Conservation (phyloP, 78 protist genomes). For the Dictyostelium intermedium region DNA sequence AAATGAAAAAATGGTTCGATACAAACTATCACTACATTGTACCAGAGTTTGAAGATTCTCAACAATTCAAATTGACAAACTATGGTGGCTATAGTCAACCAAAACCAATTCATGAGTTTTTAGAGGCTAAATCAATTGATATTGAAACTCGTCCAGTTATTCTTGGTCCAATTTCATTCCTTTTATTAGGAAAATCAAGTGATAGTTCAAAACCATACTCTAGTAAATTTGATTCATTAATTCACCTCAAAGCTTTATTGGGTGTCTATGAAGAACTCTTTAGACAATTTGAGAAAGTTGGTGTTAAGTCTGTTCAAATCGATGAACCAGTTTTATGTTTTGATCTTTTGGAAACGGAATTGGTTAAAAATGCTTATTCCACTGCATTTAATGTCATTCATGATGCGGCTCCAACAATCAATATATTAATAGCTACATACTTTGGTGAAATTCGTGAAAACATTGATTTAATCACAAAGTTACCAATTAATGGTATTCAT, state of each 20-base stretch:
- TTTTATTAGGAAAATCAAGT: slow-evolving; percentile 71
- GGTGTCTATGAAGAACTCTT: slow-evolving; percentile 58
- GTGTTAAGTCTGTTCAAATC: slow-evolving; percentile 77
- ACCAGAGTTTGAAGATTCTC: slow-evolving; percentile 81
- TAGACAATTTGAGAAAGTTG: slow-evolving; percentile 23
- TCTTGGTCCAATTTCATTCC: slow-evolving; percentile 87
- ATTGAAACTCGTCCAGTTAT: slow-evolving; percentile 83
- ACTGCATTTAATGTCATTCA: not conserved
- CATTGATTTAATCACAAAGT: not conserved
- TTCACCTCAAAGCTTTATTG: slow-evolving; percentile 15
- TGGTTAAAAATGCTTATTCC: not conserved
- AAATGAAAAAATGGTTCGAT: slow-evolving; percentile 92
- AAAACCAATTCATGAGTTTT: slow-evolving; percentile 48
- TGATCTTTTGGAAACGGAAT: slow-evolving; percentile 18
- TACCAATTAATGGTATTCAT: slow-evolving; percentile 82
- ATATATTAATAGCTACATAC: slow-evolving; percentile 77
- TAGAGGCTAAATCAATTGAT: slow-evolving; percentile 47
- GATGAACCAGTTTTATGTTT: slow-evolving; percentile 86
- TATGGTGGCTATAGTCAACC: not conserved
- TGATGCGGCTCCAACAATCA: not conserved
- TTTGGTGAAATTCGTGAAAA: slow-evolving; percentile 83
- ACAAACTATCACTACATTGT: slow-evolving; percentile 92
- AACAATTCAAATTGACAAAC: slow-evolving; percentile 16
- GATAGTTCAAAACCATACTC: slow-evolving; percentile 19
- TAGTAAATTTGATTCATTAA: slow-evolving; percentile 21